phyloP scores from a whole-genome alignment of 352 stramenopile genomes.

The Globisporangium takayamanum region DNA sequence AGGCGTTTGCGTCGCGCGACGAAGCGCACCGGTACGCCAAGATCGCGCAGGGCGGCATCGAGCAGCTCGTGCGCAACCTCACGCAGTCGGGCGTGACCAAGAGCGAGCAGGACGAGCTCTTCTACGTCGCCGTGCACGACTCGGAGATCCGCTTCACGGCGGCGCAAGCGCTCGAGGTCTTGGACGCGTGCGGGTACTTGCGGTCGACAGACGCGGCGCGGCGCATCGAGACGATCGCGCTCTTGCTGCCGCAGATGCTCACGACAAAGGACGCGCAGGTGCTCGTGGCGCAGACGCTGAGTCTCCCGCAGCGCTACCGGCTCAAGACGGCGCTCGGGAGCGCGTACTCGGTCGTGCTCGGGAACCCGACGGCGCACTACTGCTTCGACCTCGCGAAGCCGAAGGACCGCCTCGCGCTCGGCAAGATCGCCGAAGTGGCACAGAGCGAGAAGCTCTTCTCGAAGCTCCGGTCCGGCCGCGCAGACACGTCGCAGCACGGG shows the following conservation, averaged over 20 bases:
- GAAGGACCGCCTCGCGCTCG: conserved; percentile 67
- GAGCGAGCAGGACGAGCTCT: conserved; percentile 70
- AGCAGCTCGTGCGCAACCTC: conserved; percentile 73
- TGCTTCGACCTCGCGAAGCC: conserved; percentile 65
- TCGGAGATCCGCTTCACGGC: conserved; percentile 78
- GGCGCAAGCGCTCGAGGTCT: conserved; percentile 68
- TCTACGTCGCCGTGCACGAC: conserved; percentile 68
- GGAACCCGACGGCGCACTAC: conserved; percentile 82
- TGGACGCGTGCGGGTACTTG: conserved; percentile 69
- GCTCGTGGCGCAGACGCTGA: conserved; percentile 57
- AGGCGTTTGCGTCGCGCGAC: conserved; percentile 52
- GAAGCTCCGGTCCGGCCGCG: conserved; percentile 34
- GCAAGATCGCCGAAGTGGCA: conserved; percentile 79
- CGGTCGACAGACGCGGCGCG: conserved; percentile 31
- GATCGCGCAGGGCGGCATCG: conserved; percentile 59
- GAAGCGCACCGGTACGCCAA: conserved; percentile 46
- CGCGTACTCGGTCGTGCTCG: conserved; percentile 77
- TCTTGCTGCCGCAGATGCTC: conserved; percentile 82
- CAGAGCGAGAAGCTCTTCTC: conserved; percentile 81
- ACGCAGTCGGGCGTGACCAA: conserved; percentile 39
- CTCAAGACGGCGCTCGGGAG: conserved; percentile 80
- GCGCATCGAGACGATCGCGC: conserved; percentile 61
- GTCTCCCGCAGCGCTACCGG: conserved; percentile 58
- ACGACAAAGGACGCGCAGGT: conserved; percentile 70
- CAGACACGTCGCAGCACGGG: conserved; percentile 83